Base-by-base conservation (phyloP, 371 early-diverging fungal genomes). In the Haplosporangium sp. region DNA sequence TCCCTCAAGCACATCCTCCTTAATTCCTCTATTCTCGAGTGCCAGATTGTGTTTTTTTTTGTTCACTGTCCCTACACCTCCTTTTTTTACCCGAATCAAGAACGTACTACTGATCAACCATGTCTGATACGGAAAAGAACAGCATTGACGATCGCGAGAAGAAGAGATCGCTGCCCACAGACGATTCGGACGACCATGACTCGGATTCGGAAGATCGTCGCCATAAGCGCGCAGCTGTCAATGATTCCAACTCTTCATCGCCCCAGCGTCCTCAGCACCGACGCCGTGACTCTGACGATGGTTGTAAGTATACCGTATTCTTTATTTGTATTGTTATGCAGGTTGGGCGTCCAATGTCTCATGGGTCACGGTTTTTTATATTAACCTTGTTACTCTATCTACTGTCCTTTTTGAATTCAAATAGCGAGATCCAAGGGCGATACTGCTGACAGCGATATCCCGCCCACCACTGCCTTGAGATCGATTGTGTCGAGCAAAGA, bases 401-500 rank as follows among this genome's bases (percentile, higher is more conserved):
- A 58, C 48, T 48, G 43, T 20, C 14, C 29, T 60, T 18, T 16
- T 5, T 23, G 23, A 40, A 48, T 42, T 46, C 13, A 29, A 18
- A 41, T 55, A 76, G 67, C 71, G 21, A 66, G 66, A 46, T 54
- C 56, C 41, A 71, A 71, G 64, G 50, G 37, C 38, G 68, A 61
- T 9, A 62, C 41, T 46, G 62, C 58, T 12, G 79, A 77, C 9
- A 69, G 79, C 45, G 72, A 72, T 47, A 67, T 77, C 42, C 79
- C 79, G 40, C 79, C 79, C 20, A 77, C 79, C 14, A 77, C 79
- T 29, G 79, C 89, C 0, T 73, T 95, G 76, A 89, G 95, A 6
- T 91, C 94, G 0, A 83, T 95, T 41, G 90, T 95, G 10, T 85
- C 90, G 42, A 91, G 93, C 52, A 92, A 92, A 73, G 96, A 95